phyloP scores from a whole-genome alignment of 257 asterid species.

The Phtheirospermum japonicum region DNA sequence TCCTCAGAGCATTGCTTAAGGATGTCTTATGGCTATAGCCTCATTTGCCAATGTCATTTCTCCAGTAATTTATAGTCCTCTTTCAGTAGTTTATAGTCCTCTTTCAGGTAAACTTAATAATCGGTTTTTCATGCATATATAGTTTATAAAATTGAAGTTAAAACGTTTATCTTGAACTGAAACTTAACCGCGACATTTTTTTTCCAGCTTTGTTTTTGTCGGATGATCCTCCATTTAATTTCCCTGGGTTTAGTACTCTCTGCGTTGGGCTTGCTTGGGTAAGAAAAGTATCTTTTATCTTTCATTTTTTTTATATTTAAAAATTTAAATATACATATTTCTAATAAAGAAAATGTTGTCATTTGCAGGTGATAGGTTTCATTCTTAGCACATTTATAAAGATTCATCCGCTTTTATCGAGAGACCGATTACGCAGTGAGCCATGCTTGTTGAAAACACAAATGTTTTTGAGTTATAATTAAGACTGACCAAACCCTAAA shows the following conservation, averaged over 20 bases:
- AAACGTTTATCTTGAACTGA: too few relatives aligned
- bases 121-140: constrained; percentile 59
- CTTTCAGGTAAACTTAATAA: too few relatives aligned
- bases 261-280: constrained; percentile 78
- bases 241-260: constrained; percentile 79
- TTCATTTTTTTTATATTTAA: not conserved
- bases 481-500: too few relatives aligned
- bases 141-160: too few relatives aligned
- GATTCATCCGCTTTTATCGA: too few relatives aligned
- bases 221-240: constrained; percentile 64
- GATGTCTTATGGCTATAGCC: constrained; percentile 57
- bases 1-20: too few relatives aligned
- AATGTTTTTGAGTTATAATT: too few relatives aligned
- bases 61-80: constrained; percentile 68
- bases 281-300: constrained; percentile 28
- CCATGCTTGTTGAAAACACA: constrained; percentile 32
- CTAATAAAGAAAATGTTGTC: not conserved
- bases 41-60: constrained; percentile 65
- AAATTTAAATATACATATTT: too few relatives aligned
- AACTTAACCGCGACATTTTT: not conserved
- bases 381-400: constrained; percentile 32
- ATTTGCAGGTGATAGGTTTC: constrained; percentile 41
- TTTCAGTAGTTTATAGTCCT: too few relatives aligned
- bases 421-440: constrained; percentile 25
- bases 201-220: constrained; percentile 68